Evolutionary conservation across 768 basidiomycete genomes (phyloP).

Genomic region (Phaeotremella skinneri): DNA sequence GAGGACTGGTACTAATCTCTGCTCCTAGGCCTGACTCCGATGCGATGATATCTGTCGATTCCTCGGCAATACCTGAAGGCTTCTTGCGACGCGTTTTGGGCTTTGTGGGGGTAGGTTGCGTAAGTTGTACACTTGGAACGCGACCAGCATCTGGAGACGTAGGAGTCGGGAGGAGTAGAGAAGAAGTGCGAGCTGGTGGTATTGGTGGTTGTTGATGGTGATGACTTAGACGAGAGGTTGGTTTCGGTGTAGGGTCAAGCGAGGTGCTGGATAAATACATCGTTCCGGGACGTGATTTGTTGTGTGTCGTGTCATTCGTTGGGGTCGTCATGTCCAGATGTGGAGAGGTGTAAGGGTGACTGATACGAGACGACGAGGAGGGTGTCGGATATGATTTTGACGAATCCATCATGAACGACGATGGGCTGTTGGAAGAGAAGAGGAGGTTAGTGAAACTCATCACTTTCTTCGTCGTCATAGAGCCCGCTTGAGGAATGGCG

Average conservation of each 20-base stretch:
- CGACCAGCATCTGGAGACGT: neutral
- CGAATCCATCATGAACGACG: neutral
- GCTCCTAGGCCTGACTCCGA: neutral
- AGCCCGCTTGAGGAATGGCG: neutral
- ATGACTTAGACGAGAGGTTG: neutral
- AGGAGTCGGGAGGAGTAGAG: neutral
- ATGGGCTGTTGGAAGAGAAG: neutral
- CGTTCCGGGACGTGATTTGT: constrained; percentile 6
- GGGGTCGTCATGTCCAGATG: neutral
- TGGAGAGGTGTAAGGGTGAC: neutral
- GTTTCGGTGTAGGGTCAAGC: neutral
- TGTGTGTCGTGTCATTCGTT: constrained; percentile 2
- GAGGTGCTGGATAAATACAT: constrained; percentile 5
- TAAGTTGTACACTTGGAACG: constrained; percentile 21
- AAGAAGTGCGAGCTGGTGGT: constrained; percentile 11
- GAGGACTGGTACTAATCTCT: constrained; percentile 7
- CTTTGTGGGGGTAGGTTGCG: constrained; percentile 27
- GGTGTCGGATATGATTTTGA: neutral
- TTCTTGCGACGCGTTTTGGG: constrained; percentile 13
- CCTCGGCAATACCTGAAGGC: neutral
- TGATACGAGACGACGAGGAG: neutral
- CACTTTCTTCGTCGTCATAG: neutral
- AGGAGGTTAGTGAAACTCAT: neutral
- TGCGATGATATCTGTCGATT: neutral
- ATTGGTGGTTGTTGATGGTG: constrained; percentile 8